A percentile compares a stretch with the other conserved stretches of the same genome.
These are phyloP conservation scores for Eucalyptus rudis DNA, from an alignment of 345 rosid genomes.

Conservation along the genomic window DNA sequence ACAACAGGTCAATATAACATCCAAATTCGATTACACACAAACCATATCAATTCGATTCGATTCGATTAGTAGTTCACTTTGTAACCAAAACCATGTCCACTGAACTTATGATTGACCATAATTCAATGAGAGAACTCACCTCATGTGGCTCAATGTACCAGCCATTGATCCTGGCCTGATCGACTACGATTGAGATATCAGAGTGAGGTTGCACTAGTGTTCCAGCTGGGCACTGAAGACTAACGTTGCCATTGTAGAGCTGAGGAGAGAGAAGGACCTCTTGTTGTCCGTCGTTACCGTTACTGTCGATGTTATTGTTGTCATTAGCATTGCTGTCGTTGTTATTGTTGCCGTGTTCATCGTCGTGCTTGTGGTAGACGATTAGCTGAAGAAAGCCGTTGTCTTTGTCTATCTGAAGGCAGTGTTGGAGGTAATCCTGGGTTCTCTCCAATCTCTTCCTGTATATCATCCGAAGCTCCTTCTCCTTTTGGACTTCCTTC, in stretches of 20 bases:
- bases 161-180: constrained; percentile 35
- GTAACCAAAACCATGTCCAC: background rate
- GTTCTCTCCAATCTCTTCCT: constrained; percentile 38
- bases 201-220: background rate
- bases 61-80: background rate
- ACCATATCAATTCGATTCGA: background rate
- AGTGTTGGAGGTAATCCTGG: constrained; percentile 34
- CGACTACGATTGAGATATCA: background rate
- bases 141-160: constrained; percentile 40
- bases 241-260: background rate
- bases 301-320: background rate
- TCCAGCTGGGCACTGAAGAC: background rate
- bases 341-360: background rate
- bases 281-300: background rate
- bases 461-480: constrained; percentile 19
- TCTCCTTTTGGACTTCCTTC: constrained; percentile 26
- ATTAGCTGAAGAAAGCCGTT: constrained; percentile 37
- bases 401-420: constrained; percentile 52
- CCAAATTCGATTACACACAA: background rate
- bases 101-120: background rate
- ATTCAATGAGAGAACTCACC: background rate
- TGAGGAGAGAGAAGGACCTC: background rate
- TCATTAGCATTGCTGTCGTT: background rate
- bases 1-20: background rate
- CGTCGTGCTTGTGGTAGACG: background rate